Percentiles rank a stretch among this genome's conserved stretches.
Conservation (phyloP, 1,284 basidiomycete species). For the Tylopilus sp. region DNA sequence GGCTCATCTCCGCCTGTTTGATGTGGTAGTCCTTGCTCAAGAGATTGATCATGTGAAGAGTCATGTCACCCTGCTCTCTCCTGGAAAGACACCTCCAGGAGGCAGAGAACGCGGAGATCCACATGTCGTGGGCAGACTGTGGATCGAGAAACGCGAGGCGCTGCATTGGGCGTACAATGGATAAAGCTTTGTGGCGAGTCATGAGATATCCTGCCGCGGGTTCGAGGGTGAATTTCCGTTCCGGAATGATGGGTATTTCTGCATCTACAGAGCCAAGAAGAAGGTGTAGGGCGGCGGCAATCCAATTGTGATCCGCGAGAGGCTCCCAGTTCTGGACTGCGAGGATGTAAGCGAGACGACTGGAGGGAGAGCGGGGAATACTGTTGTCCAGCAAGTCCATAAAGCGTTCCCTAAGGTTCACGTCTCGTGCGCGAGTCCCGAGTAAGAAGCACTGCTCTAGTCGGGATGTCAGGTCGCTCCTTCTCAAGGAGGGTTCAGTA, state of each 20-base stretch:
- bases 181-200: slow-evolving; percentile 50
- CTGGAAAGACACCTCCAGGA: slow-evolving; percentile 85
- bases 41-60: slow-evolving; percentile 86
- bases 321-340: slow-evolving; percentile 97
- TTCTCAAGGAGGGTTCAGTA: slow-evolving; percentile 78
- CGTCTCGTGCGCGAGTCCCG: slow-evolving; percentile 85
- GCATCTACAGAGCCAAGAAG: slow-evolving; percentile 81
- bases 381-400: slow-evolving; percentile 89
- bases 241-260: slow-evolving; percentile 46
- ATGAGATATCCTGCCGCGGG: slow-evolving; percentile 36
- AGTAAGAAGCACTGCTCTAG: slow-evolving; percentile 93
- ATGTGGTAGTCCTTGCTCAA: slow-evolving; percentile 93
- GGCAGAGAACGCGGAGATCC: slow-evolving; percentile 90
- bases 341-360: slow-evolving; percentile 86
- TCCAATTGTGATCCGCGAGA: slow-evolving; percentile 93
- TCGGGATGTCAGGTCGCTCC: slow-evolving; percentile 92
- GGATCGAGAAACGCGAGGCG: slow-evolving; percentile 82
- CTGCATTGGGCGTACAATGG: slow-evolving; percentile 75
- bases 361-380: slow-evolving; percentile 79
- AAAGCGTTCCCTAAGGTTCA: slow-evolving; percentile 80
- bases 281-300: slow-evolving; percentile 88
- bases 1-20: slow-evolving; percentile 86
- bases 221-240: slow-evolving; percentile 32
- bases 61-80: slow-evolving; percentile 86
- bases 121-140: slow-evolving; percentile 76